Base-by-base conservation (phyloP, 192 early-diverging fungal species). In the Backusella psychrophila region DNA sequence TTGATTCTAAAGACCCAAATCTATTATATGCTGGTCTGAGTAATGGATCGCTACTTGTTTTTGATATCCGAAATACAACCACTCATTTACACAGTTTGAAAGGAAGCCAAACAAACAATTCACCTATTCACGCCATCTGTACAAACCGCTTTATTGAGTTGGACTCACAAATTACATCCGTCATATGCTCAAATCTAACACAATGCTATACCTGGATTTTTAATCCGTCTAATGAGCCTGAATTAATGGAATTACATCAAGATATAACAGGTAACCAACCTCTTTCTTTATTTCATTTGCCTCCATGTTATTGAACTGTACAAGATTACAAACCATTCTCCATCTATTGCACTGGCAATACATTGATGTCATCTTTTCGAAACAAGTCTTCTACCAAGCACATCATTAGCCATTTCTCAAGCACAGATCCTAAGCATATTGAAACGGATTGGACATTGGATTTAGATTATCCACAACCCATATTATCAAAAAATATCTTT, bases 31-130 rank as follows among this genome's bases (percentile, higher is more conserved):
- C 67, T 66, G 77, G 77, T 34, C 52, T 78, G n/a, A 35, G 35
- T 3, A 74, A 78, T 42, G 68, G 74, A 35, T 44, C 77, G 0
- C 19, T 78, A 3, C 29, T 78, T 26, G 73, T 78, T 8, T 78
- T 69, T 65, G 77, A 78, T 44, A 56, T 74, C 0, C 72, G 77
- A 11, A 78, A 78, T 34, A 78, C 77, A 36, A 72, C 53, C 35
- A 33, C 34, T 0, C 44, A 75, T 69, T 35, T 75, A 15, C 44
- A 75, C 38, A 42, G 53, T 2, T 26, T 63, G 23, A 63, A 63
- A 14, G 56, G 56, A 29, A 63, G 46, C 1, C 15, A 63, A 11
- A 14, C 8, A 29, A 63, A 63, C 11, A 63, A 38, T 29, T 66
- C 65, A 66, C 67, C 67, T 8, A 36, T 69, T n/a, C 67, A 69